Conservation (phyloP, 176 grass and related monocot species). For the Ensete ventricosum region DNA sequence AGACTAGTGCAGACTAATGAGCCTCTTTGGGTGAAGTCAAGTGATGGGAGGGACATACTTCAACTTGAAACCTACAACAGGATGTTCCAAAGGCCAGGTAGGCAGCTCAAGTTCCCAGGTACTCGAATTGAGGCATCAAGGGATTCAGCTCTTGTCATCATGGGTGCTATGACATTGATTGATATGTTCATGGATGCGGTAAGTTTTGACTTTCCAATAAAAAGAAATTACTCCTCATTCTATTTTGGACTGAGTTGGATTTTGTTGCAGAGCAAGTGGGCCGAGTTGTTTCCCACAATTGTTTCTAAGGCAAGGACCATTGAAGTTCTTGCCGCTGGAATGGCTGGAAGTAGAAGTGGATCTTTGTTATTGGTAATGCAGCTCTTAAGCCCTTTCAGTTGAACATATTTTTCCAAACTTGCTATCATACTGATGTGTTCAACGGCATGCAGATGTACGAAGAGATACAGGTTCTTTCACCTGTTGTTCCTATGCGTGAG, state of each 20-base stretch:
- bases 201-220: background rate
- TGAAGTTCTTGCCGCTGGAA: slow-evolving; percentile 53
- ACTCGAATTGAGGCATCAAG: slow-evolving; percentile 56
- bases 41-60: slow-evolving; percentile 38
- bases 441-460: slow-evolving; percentile 61
- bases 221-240: background rate
- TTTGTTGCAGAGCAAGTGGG: slow-evolving; percentile 61
- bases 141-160: slow-evolving; percentile 52
- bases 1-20: slow-evolving; percentile 56
- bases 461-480: slow-evolving; percentile 72
- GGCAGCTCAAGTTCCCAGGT: slow-evolving; percentile 32
- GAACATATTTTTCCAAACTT: background rate
- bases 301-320: slow-evolving; percentile 55
- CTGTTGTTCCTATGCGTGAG: slow-evolving; percentile 54
- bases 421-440: background rate
- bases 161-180: slow-evolving; percentile 46
- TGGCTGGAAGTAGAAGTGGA: slow-evolving; percentile 45
- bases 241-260: background rate
- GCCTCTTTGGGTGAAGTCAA: slow-evolving; percentile 50
- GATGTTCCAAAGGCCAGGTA: slow-evolving; percentile 56
- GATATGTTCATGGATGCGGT: slow-evolving; percentile 90
- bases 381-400: background rate
- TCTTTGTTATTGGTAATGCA: slow-evolving; percentile 57
- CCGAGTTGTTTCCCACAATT: slow-evolving; percentile 81
- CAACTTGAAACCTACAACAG: slow-evolving; percentile 44